Percentiles rank a stretch among this genome's conserved stretches.
Conservation (phyloP, 208 protist genomes). For the Leishmania major region DNA sequence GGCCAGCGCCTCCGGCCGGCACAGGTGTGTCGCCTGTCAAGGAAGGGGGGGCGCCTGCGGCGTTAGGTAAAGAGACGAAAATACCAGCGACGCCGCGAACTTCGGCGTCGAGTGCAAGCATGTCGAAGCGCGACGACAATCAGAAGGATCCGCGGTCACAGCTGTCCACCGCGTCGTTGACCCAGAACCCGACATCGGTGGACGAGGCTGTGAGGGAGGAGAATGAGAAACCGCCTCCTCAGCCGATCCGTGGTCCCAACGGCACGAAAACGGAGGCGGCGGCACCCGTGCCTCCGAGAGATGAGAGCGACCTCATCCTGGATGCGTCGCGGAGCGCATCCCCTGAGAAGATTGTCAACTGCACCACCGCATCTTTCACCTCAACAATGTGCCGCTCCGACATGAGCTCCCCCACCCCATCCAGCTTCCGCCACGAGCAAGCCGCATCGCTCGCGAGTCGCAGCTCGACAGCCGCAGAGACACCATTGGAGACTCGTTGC, state of each 20-base stretch:
- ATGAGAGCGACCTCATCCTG: neutral
- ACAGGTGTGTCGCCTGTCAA: neutral
- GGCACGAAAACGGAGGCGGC: neutral
- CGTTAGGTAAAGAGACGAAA: neutral
- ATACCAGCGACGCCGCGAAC: neutral
- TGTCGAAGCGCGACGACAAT: neutral
- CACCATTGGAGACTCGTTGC: neutral
- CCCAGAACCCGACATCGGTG: neutral
- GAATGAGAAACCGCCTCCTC: neutral
- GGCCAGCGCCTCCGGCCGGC: neutral
- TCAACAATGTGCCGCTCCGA: slow-evolving; percentile 12
- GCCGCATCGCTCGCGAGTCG: neutral
- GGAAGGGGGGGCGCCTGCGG: too few species aligned
- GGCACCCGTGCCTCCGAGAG: neutral
- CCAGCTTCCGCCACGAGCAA: neutral
- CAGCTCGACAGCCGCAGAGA: neutral
- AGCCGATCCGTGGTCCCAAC: neutral
- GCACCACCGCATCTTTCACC: neutral
- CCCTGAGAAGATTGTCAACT: neutral
- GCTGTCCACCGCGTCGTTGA: neutral
- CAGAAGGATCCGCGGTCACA: neutral
- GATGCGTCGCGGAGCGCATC: neutral
- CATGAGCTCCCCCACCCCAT: neutral
- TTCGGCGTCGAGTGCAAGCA: neutral
- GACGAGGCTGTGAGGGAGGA: neutral